A percentile compares a stretch with the other conserved stretches of the same genome.
Evolutionary conservation across 2,329 filamentous ascomycete genomes (phyloP).

Genomic region (Fusarium sp.): DNA sequence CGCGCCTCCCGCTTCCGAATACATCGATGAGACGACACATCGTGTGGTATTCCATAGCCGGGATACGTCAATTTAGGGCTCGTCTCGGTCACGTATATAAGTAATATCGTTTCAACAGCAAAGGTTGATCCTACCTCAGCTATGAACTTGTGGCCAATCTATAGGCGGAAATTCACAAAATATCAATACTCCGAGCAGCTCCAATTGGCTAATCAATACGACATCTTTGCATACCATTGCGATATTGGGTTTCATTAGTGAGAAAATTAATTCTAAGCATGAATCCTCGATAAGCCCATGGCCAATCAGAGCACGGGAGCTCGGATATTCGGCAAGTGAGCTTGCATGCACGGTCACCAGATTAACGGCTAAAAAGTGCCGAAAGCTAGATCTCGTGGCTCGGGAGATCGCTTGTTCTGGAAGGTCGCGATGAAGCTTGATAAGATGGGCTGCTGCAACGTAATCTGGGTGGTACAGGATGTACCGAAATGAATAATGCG

Average conservation of each 20-base stretch:
- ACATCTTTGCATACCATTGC: background rate
- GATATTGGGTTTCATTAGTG: background rate
- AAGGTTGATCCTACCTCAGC: too few species aligned
- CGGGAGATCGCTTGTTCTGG: background rate
- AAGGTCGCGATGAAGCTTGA: background rate
- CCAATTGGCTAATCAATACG: background rate
- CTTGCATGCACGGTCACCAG: too few species aligned
- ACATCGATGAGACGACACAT: too few species aligned
- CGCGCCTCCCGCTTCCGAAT: too few species aligned
- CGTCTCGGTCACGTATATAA: too few species aligned
- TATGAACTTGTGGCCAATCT: too few species aligned
- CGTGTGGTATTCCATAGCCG: too few species aligned
- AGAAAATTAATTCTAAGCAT: background rate
- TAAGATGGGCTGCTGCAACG: background rate
- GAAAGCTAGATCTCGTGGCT: background rate
- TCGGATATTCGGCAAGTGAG: background rate
- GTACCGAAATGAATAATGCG: too few species aligned
- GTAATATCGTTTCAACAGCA: too few species aligned
- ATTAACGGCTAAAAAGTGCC: slow-evolving; percentile 11
- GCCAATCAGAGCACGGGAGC: background rate
- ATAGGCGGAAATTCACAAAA: background rate
- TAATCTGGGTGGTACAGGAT: too few species aligned
- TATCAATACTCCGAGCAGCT: background rate
- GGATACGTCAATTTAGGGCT: too few species aligned
- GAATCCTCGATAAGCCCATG: background rate